Conservation (phyloP, 176 grass and related monocot species). For the Oryza rufipogon region DNA sequence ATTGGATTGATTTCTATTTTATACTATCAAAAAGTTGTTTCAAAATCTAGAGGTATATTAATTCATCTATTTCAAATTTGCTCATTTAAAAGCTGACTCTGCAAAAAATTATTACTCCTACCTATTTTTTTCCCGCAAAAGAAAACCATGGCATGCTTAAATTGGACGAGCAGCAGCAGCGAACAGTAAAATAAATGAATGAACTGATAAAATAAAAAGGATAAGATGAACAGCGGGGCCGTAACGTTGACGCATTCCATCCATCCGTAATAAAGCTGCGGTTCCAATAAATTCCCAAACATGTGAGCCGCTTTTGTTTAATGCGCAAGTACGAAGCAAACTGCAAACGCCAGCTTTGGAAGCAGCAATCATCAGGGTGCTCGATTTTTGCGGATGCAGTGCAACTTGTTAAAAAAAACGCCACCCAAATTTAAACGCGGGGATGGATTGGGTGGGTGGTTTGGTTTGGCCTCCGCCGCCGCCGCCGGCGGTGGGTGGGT, state of each 20-base stretch:
- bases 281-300: constrained; percentile 1
- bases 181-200: constrained; percentile 1
- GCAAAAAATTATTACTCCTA: no score
- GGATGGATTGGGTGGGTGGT: no score
- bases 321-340: constrained; percentile 12
- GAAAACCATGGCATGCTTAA: no score
- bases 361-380: background rate
- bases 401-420: background rate
- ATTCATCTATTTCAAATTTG: background rate
- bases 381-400: no score
- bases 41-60: background rate
- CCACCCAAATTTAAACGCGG: background rate
- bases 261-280: background rate
- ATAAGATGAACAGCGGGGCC: background rate
- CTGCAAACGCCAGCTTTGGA: background rate
- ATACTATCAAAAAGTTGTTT: no score
- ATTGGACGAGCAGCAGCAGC: background rate
- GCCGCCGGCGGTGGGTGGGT: no score
- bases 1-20: no score
- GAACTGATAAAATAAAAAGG: background rate
- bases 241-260: constrained; percentile 51
- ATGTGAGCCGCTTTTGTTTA: constrained; percentile 18
- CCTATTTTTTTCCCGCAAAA: no score
- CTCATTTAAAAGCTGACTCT: no score
- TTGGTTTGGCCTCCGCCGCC: no score